Percentiles rank a stretch among this genome's conserved stretches.
Conservation (phyloP, 345 rosid genomes). For the Eucalyptus regnans region DNA sequence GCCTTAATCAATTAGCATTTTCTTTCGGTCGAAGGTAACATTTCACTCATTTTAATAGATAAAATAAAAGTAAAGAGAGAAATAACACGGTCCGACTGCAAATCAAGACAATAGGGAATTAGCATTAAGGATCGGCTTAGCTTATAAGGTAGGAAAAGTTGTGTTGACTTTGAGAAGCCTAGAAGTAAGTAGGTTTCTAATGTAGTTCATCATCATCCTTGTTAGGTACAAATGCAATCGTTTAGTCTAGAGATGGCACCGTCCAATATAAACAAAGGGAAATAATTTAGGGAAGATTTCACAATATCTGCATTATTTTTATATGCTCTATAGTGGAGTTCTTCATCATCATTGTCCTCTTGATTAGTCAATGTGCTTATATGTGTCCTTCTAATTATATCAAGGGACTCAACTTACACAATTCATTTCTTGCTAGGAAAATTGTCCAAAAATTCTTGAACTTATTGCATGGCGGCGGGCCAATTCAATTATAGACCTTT, state of each 20-base stretch:
- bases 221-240: no score
- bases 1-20: background rate
- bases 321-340: background rate
- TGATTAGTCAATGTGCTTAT: background rate
- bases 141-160: background rate
- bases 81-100: background rate
- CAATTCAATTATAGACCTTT: background rate
- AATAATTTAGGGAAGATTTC: background rate
- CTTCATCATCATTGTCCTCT: background rate
- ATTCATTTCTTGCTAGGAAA: background rate
- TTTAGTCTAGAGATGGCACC: background rate
- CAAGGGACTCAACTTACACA: background rate
- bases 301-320: background rate
- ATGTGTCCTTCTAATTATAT: background rate
- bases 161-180: background rate
- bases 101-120: accelerated
- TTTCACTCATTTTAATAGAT: background rate
- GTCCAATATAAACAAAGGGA: background rate
- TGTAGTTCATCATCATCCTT: no score
- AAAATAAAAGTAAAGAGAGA: background rate
- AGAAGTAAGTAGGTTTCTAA: background rate
- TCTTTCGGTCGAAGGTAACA: background rate
- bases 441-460: background rate
- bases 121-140: background rate
- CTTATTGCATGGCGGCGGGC: accelerated